A percentile compares a stretch with the other conserved stretches of the same genome.
phyloP scores from a whole-genome alignment of 192 early-diverging fungal species.

The Linnemannia hyalina region DNA sequence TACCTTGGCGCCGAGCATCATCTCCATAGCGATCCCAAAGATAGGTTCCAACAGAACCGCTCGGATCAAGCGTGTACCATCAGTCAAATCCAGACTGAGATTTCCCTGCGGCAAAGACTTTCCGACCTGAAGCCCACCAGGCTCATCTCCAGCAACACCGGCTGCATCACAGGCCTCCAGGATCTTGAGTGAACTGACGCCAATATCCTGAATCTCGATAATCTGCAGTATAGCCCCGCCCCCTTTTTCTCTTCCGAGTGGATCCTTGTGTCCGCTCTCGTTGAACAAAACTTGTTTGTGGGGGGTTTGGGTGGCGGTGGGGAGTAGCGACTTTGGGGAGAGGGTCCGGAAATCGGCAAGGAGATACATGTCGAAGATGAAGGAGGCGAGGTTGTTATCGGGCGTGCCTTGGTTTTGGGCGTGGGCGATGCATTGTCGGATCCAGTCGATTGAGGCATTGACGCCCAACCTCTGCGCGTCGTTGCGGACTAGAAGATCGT shows the following conservation, averaged over 20 bases:
- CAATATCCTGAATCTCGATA: slow-evolving; percentile 36
- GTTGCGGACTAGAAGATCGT: slow-evolving; percentile 51
- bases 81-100: slow-evolving; percentile 33
- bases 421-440: slow-evolving; percentile 42
- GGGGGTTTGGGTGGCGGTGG: slow-evolving; percentile 26
- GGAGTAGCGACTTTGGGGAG: slow-evolving; percentile 31
- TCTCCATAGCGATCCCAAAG: slow-evolving; percentile 38
- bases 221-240: slow-evolving; percentile 49
- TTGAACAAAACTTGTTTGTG: slow-evolving; percentile 36
- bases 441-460: slow-evolving; percentile 54
- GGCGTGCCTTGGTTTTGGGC: slow-evolving; percentile 1
- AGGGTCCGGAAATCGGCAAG: slow-evolving; percentile 45
- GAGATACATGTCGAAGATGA: slow-evolving; percentile 50
- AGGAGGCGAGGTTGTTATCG: slow-evolving; percentile 13
- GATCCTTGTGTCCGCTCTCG: background rate
- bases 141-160: slow-evolving; percentile 25
- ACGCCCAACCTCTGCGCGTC: slow-evolving; percentile 29
- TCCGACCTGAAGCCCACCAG: slow-evolving; percentile 23
- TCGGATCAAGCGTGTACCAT: slow-evolving; percentile 32
- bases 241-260: background rate
- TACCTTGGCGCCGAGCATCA: slow-evolving; percentile 54
- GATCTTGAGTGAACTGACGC: slow-evolving; percentile 31
- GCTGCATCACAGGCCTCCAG: slow-evolving; percentile 35
- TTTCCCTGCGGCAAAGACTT: slow-evolving; percentile 25
- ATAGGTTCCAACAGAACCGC: slow-evolving; percentile 31